These are phyloP conservation scores for Phytophthora meadii DNA, from an alignment of 352 stramenopile species.

Conservation along the genomic window DNA sequence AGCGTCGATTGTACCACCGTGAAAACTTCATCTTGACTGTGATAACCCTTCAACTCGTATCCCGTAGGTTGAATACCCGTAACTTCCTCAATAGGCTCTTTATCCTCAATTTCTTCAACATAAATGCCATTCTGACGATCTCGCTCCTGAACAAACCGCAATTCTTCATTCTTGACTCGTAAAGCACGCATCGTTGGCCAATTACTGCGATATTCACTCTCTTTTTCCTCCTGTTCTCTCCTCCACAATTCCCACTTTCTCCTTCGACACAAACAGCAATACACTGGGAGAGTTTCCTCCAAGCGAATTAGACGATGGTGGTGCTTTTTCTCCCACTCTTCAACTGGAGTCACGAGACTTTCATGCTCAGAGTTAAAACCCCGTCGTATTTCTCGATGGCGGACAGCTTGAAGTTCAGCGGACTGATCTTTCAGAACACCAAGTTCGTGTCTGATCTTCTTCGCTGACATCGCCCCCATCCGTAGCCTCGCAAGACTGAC, in stretches of 20 bases:
- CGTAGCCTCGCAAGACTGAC: constrained; percentile 45
- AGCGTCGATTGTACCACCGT: constrained; percentile 21
- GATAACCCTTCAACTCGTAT: constrained; percentile 14
- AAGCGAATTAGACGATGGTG: constrained; percentile 70
- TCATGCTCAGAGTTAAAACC: constrained; percentile 28
- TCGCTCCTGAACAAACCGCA: constrained; percentile 29
- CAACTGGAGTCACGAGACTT: constrained; percentile 39
- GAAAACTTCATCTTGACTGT: neutral
- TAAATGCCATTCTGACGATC: constrained; percentile 15
- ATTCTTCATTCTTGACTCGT: constrained; percentile 58
- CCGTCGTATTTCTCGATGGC: constrained; percentile 22
- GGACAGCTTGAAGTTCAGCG: constrained; percentile 37
- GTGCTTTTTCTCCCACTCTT: constrained; percentile 77
- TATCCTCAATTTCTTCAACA: constrained; percentile 5
- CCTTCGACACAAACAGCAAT: constrained; percentile 70
- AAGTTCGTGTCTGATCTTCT: constrained; percentile 65
- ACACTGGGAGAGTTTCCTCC: constrained; percentile 32
- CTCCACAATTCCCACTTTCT: constrained; percentile 68
- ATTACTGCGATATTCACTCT: constrained; percentile 48
- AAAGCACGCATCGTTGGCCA: constrained; percentile 44
- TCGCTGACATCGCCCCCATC: constrained; percentile 61
- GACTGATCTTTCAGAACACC: constrained; percentile 49
- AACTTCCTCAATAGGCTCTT: neutral
- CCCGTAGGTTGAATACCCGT: neutral
- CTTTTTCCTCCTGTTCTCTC: constrained; percentile 50